phyloP scores from a whole-genome alignment of 1,284 basidiomycete species.

The Chalciporus sp. region DNA sequence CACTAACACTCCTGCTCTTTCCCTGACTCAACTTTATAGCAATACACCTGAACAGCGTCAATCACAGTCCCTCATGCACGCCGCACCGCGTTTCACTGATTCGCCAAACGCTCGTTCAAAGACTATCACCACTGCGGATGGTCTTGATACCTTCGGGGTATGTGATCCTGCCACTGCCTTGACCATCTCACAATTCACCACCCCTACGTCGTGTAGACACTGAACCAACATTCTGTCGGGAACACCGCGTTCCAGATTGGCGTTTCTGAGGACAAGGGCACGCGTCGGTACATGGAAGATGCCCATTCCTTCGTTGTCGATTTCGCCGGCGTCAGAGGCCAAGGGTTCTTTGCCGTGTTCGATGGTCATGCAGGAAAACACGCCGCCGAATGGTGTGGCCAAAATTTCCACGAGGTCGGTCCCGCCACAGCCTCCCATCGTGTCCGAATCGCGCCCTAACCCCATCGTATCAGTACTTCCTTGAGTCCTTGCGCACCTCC shows the following conservation, averaged over 20 bases:
- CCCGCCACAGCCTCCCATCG: neutral
- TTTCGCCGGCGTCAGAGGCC: constrained; percentile 87
- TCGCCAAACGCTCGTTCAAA: constrained; percentile 72
- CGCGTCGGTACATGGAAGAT: constrained; percentile 96
- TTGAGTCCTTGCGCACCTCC: constrained; percentile 51
- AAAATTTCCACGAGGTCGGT: constrained; percentile 88
- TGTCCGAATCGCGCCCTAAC: neutral
- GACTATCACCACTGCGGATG: constrained; percentile 71
- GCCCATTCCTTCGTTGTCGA: constrained; percentile 95
- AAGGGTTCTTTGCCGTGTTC: constrained; percentile 98
- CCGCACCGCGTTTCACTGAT: constrained; percentile 30
- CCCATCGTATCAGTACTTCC: constrained; percentile 48
- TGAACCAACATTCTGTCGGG: constrained; percentile 60
- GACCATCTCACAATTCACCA: constrained; percentile 3
- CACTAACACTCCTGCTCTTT: neutral
- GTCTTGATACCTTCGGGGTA: constrained; percentile 76
- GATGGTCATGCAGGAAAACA: constrained; percentile 99
- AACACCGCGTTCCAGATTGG: constrained; percentile 79
- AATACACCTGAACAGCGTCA: neutral
- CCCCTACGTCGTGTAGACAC: constrained; percentile 40
- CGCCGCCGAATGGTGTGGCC: constrained; percentile 98
- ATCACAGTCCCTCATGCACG: constrained; percentile 22
- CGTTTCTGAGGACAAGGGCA: constrained; percentile 89
- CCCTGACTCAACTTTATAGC: neutral
- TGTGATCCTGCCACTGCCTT: constrained; percentile 29